Evolutionary conservation across 2,329 filamentous ascomycete genomes (phyloP), one percentile per base, ranked within the genome.

Genomic region (Emmonsiellopsis sp.): DNA sequence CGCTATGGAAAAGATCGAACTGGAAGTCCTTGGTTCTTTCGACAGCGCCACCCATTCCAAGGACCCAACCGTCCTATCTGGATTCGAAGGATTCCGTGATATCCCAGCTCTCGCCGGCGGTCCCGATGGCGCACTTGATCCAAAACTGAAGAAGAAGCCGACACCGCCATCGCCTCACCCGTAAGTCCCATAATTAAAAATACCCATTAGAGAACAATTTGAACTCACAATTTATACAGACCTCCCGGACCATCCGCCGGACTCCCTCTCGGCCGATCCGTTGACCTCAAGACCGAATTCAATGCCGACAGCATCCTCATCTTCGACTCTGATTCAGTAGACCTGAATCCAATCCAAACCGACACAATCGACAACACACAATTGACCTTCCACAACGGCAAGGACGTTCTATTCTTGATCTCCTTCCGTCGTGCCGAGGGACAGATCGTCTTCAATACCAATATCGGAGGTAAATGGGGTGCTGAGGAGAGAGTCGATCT

Each of bases 331-430:
- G 30, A 34, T n/a, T n/a, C 10, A 8, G 47, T 49, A 10, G 47
- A 49, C 20, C 20, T 49, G 20, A 49, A 49, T 34, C 47, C 5
- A 13, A 49, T 49, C 20, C 15, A 30, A 32, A 49, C 47, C 11
- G 47, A 49, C 11, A 49, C 47, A 16, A 49, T 49, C 4, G 47
- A 49, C 47, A 49, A 49, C 11, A 49, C 47, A 5, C 47, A 49
- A 26, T 16, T 49, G 34, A 15, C 5, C 15, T 49, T 49, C 35
- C 38, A 10, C 11, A 49, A 49, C 20, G 35, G 47, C 26, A 49
- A 7, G 16, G 47, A 49, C 13, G 40, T 16, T 32, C 11, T 49
- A 15, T 32, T 49, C 47, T 49, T 49, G 47, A 40, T 49, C 11
- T 49, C 47, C 34, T 40, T 49, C 47, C 47, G 47, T 9, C 47